Evolutionary conservation across 2,329 filamentous ascomycete genomes (phyloP).

Genomic region (Exserohilum rostratum): DNA sequence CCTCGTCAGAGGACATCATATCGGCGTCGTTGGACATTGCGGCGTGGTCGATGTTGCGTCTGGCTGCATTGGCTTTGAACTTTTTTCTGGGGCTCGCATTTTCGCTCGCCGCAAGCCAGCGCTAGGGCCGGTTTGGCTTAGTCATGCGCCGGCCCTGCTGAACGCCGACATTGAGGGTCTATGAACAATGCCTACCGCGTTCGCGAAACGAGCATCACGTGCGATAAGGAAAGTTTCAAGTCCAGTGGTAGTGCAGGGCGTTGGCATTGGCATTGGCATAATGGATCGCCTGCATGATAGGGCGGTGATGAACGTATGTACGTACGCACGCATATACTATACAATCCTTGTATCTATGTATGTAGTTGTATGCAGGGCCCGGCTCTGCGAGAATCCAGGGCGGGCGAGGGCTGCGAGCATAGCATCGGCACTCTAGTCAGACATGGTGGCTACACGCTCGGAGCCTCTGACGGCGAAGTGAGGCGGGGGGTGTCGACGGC

Average conservation of each 20-base stretch:
- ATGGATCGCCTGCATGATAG: too few species aligned
- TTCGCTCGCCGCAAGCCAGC: constrained; percentile 16
- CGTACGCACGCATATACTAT: too few species aligned
- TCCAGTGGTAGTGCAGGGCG: too few species aligned
- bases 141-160: constrained; percentile 9
- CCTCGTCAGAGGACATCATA: constrained; percentile 16
- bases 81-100: constrained; percentile 26
- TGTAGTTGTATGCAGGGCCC: too few species aligned
- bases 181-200: neutral
- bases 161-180: neutral
- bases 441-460: neutral
- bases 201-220: neutral
- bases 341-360: too few species aligned
- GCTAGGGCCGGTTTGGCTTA: constrained; percentile 16
- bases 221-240: too few species aligned
- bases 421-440: neutral
- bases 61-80: constrained; percentile 8
- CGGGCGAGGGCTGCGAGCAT: neutral
- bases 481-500: constrained; percentile 3
- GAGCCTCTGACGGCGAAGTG: neutral
- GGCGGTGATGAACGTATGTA: too few species aligned
- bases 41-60: neutral
- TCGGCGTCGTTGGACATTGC: constrained; percentile 21
- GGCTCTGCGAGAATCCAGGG: neutral
- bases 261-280: too few species aligned